These are phyloP conservation scores for Ceratocystis harringtonii DNA, from an alignment of 2,329 filamentous ascomycete species.

Conservation along the genomic window DNA sequence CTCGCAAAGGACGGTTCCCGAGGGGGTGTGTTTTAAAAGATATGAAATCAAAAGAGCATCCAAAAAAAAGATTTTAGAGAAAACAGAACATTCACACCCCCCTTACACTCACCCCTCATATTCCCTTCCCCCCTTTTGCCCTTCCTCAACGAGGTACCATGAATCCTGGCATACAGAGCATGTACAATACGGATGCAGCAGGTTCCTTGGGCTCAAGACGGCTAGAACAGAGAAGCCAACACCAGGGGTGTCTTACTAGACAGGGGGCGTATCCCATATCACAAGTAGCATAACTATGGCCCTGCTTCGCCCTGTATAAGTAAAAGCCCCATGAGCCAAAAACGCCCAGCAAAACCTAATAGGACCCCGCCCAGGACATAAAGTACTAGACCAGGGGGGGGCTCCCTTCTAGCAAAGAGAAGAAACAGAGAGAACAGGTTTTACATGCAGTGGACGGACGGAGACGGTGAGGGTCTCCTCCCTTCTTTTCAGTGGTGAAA, in stretches of 20 bases:
- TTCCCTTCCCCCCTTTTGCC: background rate
- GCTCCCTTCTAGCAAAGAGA: background rate
- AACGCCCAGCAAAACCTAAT: background rate
- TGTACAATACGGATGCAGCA: background rate
- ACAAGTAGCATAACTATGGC: background rate
- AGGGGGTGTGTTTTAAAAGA: background rate
- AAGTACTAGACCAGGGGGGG: background rate
- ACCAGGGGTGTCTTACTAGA: background rate
- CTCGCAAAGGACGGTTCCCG: background rate
- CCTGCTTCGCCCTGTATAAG: background rate
- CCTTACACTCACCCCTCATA: background rate
- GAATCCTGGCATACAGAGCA: background rate
- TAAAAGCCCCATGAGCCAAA: background rate
- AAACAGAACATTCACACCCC: background rate
- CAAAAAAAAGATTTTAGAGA: background rate
- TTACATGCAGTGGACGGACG: background rate
- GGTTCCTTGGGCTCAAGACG: background rate
- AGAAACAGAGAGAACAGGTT: constrained; percentile 3
- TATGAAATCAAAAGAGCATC: background rate
- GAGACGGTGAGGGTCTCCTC: background rate
- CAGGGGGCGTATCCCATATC: background rate
- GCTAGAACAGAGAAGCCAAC: background rate
- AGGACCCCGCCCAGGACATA: background rate
- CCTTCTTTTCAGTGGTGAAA: background rate
- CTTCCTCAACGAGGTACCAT: background rate